A percentile compares a stretch with the other conserved stretches of the same genome.
Conservation (phyloP, 2,329 filamentous ascomycete genomes). For the Sarocladium brachiariae region DNA sequence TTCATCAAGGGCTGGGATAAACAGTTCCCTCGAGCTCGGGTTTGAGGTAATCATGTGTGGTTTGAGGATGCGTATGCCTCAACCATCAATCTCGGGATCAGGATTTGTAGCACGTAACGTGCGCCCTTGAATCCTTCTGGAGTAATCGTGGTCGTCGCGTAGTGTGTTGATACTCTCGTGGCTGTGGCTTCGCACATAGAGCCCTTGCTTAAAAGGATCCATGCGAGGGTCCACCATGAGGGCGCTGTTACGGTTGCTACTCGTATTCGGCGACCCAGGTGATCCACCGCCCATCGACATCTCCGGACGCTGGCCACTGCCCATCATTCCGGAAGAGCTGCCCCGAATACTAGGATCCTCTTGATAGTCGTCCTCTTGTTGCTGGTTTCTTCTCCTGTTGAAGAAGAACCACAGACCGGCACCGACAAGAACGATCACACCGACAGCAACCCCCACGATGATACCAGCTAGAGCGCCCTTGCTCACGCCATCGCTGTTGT, state of each 20-base stretch:
- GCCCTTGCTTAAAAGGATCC: slow-evolving; percentile 51
- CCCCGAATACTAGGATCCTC: slow-evolving; percentile 41
- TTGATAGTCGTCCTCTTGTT: slow-evolving; percentile 35
- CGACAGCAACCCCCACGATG: slow-evolving; percentile 40
- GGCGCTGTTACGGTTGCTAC: slow-evolving; percentile 43
- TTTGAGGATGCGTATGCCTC: neutral
- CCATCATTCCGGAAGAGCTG: slow-evolving; percentile 43
- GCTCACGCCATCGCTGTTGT: slow-evolving; percentile 23
- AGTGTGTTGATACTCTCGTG: slow-evolving; percentile 58
- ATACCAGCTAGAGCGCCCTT: slow-evolving; percentile 47
- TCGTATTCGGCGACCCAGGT: slow-evolving; percentile 27
- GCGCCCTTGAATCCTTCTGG: slow-evolving; percentile 48
- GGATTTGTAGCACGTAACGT: slow-evolving; percentile 59
- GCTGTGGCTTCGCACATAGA: slow-evolving; percentile 53
- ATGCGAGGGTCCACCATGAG: slow-evolving; percentile 56
- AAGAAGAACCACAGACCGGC: slow-evolving; percentile 35
- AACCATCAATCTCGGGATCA: slow-evolving; percentile 33
- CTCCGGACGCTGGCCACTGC: slow-evolving; percentile 33
- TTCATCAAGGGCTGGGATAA: neutral
- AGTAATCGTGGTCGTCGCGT: slow-evolving; percentile 60
- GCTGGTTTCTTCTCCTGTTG: slow-evolving; percentile 36
- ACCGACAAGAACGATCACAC: slow-evolving; percentile 31
- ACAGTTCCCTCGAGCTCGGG: neutral
- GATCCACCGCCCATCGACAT: slow-evolving; percentile 29
- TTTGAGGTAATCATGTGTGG: neutral